These are phyloP conservation scores for Fonsecaea nubica DNA, from an alignment of 2,329 filamentous ascomycete species.

Conservation along the genomic window DNA sequence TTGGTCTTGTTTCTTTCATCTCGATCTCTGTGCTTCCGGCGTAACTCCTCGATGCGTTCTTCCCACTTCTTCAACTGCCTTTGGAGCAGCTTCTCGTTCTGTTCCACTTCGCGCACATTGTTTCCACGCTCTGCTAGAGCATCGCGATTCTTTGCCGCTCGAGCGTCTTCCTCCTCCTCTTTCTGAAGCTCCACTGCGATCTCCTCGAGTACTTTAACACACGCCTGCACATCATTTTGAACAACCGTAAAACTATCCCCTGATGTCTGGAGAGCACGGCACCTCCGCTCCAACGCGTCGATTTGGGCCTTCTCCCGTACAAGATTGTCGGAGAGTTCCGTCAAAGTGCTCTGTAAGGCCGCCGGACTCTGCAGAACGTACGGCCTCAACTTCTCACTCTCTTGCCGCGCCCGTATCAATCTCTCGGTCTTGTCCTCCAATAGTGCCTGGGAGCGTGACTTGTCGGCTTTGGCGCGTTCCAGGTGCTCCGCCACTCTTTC, in stretches of 20 bases:
- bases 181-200: constrained; percentile 82
- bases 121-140: constrained; percentile 86
- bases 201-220: constrained; percentile 88
- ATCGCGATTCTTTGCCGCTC: constrained; percentile 81
- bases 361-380: constrained; percentile 91
- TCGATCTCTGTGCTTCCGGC: constrained; percentile 80
- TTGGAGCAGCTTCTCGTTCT: constrained; percentile 81
- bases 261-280: constrained; percentile 89
- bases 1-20: constrained; percentile 79
- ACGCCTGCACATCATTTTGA: constrained; percentile 81
- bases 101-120: constrained; percentile 88
- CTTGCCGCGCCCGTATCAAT: constrained; percentile 73
- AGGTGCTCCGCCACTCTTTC: constrained; percentile 82
- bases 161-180: constrained; percentile 86
- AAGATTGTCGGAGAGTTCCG: constrained; percentile 80
- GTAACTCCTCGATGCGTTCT: constrained; percentile 82
- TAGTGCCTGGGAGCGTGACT: constrained; percentile 72
- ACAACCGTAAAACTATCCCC: constrained; percentile 88
- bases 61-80: constrained; percentile 85
- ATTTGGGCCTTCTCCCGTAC: constrained; percentile 81
- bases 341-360: constrained; percentile 78
- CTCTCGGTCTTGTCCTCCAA: constrained; percentile 59
- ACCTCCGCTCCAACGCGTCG: constrained; percentile 82
- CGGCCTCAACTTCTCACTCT: constrained; percentile 85
- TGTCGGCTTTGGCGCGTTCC: constrained; percentile 81